These are phyloP conservation scores for Elsinoe fawcettii DNA, from an alignment of 2,329 filamentous ascomycete genomes.

Conservation along the genomic window DNA sequence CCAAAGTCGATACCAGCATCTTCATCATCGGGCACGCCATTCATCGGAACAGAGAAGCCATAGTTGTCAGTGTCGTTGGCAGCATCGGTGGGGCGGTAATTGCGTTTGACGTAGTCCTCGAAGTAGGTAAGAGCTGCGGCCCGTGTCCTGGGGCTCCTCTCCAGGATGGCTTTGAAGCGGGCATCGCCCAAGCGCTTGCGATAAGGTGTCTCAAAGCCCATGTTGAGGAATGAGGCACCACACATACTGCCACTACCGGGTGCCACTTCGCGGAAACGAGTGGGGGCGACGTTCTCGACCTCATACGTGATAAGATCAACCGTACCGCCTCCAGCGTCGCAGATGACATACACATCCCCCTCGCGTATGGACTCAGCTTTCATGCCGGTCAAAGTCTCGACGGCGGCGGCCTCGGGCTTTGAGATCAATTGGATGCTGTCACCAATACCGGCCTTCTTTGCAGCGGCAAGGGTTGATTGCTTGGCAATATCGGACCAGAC, in stretches of 20 bases:
- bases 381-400: conserved; percentile 70
- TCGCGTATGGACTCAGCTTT: conserved; percentile 65
- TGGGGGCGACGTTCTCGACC: conserved; percentile 63
- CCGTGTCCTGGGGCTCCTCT: conserved; percentile 72
- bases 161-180: conserved; percentile 63
- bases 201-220: conserved; percentile 62
- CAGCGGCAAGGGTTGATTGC: conserved; percentile 69
- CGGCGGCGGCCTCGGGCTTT: conserved; percentile 45
- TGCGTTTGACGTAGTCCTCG: conserved; percentile 77
- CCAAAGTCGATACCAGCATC: conserved; percentile 67
- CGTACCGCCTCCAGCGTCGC: conserved; percentile 50
- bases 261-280: conserved; percentile 69
- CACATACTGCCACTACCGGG: conserved; percentile 72
- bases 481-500: conserved; percentile 73
- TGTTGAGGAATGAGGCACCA: conserved; percentile 72
- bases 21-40: conserved; percentile 68
- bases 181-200: conserved; percentile 29
- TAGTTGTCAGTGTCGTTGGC: conserved; percentile 58
- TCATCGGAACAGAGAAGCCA: conserved; percentile 72
- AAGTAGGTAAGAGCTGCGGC: conserved; percentile 66
- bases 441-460: conserved; percentile 72
- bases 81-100: conserved; percentile 50
- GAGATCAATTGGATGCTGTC: conserved; percentile 68
- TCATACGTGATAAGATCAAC: conserved; percentile 77
- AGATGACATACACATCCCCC: conserved; percentile 54